A percentile compares a stretch with the other conserved stretches of the same genome.
phyloP scores from a whole-genome alignment of 2,329 filamentous ascomycete species.

The Decorospora gaudefroyi region DNA sequence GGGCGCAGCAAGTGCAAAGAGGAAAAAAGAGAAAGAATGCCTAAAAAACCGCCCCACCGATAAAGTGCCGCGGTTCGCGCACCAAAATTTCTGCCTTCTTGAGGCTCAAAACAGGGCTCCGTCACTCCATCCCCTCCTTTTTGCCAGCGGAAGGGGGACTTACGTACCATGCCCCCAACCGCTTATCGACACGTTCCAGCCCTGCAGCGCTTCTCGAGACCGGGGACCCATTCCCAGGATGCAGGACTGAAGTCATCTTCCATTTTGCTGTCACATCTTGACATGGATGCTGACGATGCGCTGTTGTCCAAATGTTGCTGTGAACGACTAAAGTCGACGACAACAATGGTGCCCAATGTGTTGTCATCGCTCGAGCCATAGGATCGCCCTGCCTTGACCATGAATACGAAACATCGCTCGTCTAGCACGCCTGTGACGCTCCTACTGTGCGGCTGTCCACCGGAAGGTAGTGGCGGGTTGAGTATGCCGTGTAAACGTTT shows the following conservation, averaged over 20 bases:
- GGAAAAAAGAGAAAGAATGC: too few species aligned
- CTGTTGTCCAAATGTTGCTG: neutral
- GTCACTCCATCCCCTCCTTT: neutral
- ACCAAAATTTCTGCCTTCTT: conserved; percentile 6
- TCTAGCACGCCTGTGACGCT: conserved; percentile 39
- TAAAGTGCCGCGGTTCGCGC: too few species aligned
- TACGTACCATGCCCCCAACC: neutral
- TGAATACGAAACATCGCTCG: conserved; percentile 42
- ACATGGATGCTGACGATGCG: conserved; percentile 1
- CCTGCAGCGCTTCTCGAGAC: conserved; percentile 9
- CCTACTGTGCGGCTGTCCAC: conserved; percentile 9
- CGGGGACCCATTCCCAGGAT: conserved; percentile 17
- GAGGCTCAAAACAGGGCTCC: conserved; percentile 6
- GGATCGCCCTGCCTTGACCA: conserved; percentile 34
- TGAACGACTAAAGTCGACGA: conserved; percentile 39
- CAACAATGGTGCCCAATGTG: conserved; percentile 36
- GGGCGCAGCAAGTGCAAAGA: too few species aligned
- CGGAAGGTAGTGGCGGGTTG: conserved; percentile 30
- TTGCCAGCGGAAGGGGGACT: neutral
- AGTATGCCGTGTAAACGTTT: conserved; percentile 39
- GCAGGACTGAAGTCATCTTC: conserved; percentile 6
- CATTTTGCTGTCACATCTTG: conserved; percentile 11
- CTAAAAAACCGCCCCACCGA: too few species aligned
- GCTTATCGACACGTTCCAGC: conserved; percentile 14
- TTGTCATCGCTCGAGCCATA: conserved; percentile 28